A percentile compares a stretch with the other conserved stretches of the same genome.
phyloP scores from a whole-genome alignment of 306 rosid genomes.

The Amphicarpaea edgeworthii region DNA sequence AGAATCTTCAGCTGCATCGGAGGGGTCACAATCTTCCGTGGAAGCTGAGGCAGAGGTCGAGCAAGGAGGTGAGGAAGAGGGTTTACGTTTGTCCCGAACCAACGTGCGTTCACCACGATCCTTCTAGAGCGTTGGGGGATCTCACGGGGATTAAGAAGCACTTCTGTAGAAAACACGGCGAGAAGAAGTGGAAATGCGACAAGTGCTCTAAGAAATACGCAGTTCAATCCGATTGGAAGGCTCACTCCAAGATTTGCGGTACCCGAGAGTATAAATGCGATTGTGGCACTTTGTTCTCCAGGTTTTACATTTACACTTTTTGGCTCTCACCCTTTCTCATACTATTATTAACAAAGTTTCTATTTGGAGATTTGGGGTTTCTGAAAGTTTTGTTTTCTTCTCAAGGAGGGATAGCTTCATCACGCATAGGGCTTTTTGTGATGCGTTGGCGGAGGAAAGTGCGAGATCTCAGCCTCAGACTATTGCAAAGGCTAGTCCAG shows the following conservation, averaged over 20 bases:
- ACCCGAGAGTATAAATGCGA: constrained; percentile 95
- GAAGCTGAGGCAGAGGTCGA: constrained; percentile 86
- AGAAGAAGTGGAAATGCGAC: constrained; percentile 98
- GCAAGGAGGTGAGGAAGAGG: constrained; percentile 86
- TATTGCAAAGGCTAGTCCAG: constrained; percentile 49
- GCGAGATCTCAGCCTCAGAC: constrained; percentile 57
- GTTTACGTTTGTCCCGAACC: constrained; percentile 93
- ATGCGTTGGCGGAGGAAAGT: constrained; percentile 85
- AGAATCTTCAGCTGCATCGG: constrained; percentile 94
- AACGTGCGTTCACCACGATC: constrained; percentile 91
- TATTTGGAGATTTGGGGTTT: constrained; percentile 39
- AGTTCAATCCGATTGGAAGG: constrained; percentile 98
- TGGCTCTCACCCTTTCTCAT: background rate
- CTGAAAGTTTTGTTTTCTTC: constrained; percentile 41
- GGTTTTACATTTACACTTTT: constrained; percentile 58
- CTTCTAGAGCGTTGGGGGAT: constrained; percentile 92
- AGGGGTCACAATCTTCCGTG: constrained; percentile 95
- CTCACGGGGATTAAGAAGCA: constrained; percentile 95
- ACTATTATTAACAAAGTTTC: background rate
- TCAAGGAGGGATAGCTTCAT: constrained; percentile 95
- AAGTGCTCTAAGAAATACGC: constrained; percentile 95
- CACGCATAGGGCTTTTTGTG: constrained; percentile 93
- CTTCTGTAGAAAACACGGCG: constrained; percentile 94
- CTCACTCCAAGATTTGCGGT: constrained; percentile 95
- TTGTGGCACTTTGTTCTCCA: constrained; percentile 87